phyloP scores from a whole-genome alignment of 768 basidiomycete species.

The Cyathus striatus region DNA sequence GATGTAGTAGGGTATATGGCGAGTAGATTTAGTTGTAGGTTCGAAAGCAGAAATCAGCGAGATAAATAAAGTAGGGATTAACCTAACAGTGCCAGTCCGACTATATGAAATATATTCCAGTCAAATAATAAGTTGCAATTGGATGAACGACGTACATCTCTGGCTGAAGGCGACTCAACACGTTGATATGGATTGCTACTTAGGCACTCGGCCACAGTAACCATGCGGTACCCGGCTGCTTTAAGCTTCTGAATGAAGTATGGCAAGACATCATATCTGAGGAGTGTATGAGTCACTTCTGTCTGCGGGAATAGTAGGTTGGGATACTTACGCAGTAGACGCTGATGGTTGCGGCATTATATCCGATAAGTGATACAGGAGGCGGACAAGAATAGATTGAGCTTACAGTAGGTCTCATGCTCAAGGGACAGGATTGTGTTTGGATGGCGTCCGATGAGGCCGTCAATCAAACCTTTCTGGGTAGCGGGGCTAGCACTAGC shows the following conservation, averaged over 20 bases:
- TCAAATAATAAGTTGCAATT: no score
- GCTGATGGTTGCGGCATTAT: background rate
- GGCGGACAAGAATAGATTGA: background rate
- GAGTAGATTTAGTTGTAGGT: no score
- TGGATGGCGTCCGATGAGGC: slow-evolving; percentile 11
- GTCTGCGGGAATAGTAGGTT: background rate
- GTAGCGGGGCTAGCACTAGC: slow-evolving; percentile 13
- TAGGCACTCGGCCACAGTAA: slow-evolving; percentile 25
- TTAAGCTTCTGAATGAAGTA: slow-evolving; percentile 20
- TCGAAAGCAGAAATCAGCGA: no score
- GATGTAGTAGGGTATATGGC: no score
- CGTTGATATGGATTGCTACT: slow-evolving; percentile 20
- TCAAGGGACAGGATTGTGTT: slow-evolving; percentile 21
- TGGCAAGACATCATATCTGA: slow-evolving; percentile 20
- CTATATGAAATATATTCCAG: no score
- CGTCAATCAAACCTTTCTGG: slow-evolving; percentile 15
- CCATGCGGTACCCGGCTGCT: slow-evolving; percentile 22
- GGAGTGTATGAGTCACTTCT: background rate
- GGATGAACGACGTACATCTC: slow-evolving; percentile 12
- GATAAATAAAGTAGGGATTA: no score
- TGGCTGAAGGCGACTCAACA: slow-evolving; percentile 12
- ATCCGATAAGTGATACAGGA: background rate
- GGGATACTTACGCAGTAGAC: background rate
- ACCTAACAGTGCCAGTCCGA: no score
- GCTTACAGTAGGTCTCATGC: slow-evolving; percentile 17